Percentiles rank a stretch among this genome's conserved stretches.
These are phyloP conservation scores for Cladophialophora exuberans DNA, from an alignment of 2,329 filamentous ascomycete species.

Conservation along the genomic window DNA sequence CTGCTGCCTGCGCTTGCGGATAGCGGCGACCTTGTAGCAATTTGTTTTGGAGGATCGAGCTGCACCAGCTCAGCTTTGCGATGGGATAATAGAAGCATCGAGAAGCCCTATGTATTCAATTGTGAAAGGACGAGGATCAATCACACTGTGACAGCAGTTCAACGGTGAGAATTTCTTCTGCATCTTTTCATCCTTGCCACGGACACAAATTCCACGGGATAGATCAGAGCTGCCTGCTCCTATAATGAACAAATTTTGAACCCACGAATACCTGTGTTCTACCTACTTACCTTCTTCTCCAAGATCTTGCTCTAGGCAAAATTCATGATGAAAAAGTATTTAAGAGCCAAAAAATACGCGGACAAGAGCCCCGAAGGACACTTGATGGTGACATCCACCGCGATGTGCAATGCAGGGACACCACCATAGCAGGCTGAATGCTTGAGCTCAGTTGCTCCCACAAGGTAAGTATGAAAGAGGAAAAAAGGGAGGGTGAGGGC, in stretches of 20 bases:
- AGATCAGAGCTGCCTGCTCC: too few relatives aligned
- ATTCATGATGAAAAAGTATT: slow-evolving; percentile 32
- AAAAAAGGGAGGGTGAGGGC: slow-evolving; percentile 7
- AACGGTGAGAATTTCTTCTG: too few relatives aligned
- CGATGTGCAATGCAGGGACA: slow-evolving; percentile 34
- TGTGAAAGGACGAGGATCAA: too few relatives aligned
- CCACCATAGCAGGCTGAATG: slow-evolving; percentile 23
- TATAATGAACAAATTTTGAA: too few relatives aligned
- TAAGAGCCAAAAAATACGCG: slow-evolving; percentile 34
- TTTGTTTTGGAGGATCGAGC: too few relatives aligned
- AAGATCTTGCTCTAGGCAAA: slow-evolving; percentile 28
- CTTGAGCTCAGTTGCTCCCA: slow-evolving; percentile 27
- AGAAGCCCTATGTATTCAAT: too few relatives aligned
- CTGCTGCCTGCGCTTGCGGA: too few relatives aligned
- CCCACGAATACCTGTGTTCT: not conserved
- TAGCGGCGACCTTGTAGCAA: too few relatives aligned
- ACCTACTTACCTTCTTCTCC: slow-evolving; percentile 29
- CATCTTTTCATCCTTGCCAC: too few relatives aligned
- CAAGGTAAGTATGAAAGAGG: slow-evolving; percentile 32
- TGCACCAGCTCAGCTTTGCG: too few relatives aligned
- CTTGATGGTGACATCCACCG: slow-evolving; percentile 27
- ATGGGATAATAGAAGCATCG: too few relatives aligned
- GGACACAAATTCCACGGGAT: not conserved
- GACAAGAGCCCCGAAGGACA: slow-evolving; percentile 33
- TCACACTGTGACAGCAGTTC: too few relatives aligned